Base-by-base conservation (phyloP, 1,139 yeast genomes). In the Sugiyamaella novakii region DNA sequence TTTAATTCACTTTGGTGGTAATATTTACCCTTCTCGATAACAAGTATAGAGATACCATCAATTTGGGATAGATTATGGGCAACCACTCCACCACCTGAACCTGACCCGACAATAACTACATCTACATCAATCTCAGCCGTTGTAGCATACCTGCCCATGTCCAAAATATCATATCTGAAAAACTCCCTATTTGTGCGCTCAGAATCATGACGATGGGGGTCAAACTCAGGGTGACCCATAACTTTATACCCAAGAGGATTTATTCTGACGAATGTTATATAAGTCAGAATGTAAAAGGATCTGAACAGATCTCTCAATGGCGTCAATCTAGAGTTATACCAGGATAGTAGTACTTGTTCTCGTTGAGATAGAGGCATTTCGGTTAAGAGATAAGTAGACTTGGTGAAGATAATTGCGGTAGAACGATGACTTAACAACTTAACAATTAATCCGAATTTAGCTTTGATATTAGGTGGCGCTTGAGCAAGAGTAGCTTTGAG, bases 31-130 rank as follows among this genome's bases (percentile, higher is more conserved):
- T 79, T 79, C 58, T 80, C 84, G 14, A 80, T 59, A 1, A 80
- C 77, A 43, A 80, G 66, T 28, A 76, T 73, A 33, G 65, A 69
- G 57, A 61, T 66, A 6, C 83, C 83, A 30, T 69, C 71, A 14
- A 27, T 27, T 11, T 69, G 63, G 2, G 78, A 67, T 44, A 80
- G 70, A 2, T 78, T 71, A 43, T 75, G 74, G 1, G 83, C 83
- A 0, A 72, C 77, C 0, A 79, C 84, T 3, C 83, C 83, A 1
- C 81, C 79, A 2, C 83, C 81, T n/a, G 78, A 66, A 2, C 85
- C 85, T 3, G 81, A 76, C 2, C 85, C 85, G 40, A 80, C 69
- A 41, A 80, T 71, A 21, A 78, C 66, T 4, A 69, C 82, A 55
- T 79, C 77, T 5, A 60, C 54, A 4, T 53, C 44, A 10, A 63